Evolutionary conservation across 1,284 basidiomycete genomes (phyloP).

Genomic region (Meripilus lineatus): DNA sequence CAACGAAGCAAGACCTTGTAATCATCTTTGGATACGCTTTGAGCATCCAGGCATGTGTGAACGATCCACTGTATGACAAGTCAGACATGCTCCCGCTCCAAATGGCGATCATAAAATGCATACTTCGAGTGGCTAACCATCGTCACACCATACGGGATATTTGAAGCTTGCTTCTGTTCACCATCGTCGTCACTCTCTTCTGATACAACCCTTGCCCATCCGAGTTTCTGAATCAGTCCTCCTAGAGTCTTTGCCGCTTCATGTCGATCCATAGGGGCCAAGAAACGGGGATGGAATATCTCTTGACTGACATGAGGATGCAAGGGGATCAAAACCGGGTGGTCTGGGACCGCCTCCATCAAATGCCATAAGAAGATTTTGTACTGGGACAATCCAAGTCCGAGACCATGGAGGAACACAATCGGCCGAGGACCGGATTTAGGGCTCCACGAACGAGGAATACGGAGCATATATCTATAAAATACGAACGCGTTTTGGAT

Average conservation of each 20-base stretch:
- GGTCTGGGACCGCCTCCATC: conserved; percentile 50
- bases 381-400: conserved; percentile 75
- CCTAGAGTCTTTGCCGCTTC: conserved; percentile 60
- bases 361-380: conserved; percentile 45
- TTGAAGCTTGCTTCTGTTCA: conserved; percentile 11
- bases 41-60: conserved; percentile 79
- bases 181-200: neutral
- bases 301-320: conserved; percentile 86
- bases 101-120: conserved; percentile 20
- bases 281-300: conserved; percentile 70
- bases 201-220: conserved; percentile 67
- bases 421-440: conserved; percentile 58
- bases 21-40: conserved; percentile 72
- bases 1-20: conserved; percentile 78
- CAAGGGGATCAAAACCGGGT: conserved; percentile 74
- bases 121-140: conserved; percentile 88
- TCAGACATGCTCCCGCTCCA: neutral
- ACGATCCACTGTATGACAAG: conserved; percentile 51
- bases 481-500: neutral
- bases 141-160: conserved; percentile 49
- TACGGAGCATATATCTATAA: conserved; percentile 67
- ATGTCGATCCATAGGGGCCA: conserved; percentile 62
- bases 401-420: conserved; percentile 85
- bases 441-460: conserved; percentile 61
- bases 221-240: conserved; percentile 54